These are phyloP conservation scores for Calocybe cyanea DNA, from an alignment of 768 basidiomycete genomes.

Conservation along the genomic window DNA sequence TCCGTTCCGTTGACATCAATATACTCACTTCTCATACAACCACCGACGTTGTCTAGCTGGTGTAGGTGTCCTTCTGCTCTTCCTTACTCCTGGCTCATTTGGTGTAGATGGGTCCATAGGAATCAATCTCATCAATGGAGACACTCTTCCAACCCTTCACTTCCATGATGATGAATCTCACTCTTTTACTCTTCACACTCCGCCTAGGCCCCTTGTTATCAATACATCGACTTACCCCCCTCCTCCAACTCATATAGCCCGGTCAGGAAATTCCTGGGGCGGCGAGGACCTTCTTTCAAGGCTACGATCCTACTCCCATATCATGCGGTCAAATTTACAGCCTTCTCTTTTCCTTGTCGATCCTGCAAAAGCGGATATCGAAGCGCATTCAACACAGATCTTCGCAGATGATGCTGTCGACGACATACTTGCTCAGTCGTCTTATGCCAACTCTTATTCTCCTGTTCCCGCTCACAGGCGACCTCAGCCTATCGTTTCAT, in stretches of 20 bases:
- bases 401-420: conserved; percentile 88
- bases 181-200: conserved; percentile 59
- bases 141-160: conserved; percentile 84
- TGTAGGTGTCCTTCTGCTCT: conserved; percentile 38
- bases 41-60: conserved; percentile 83
- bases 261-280: conserved; percentile 65
- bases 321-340: conserved; percentile 84
- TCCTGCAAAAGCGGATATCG: conserved; percentile 89
- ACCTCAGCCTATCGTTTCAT: conserved; percentile 55
- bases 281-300: conserved; percentile 83
- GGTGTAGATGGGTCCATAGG: conserved; percentile 78
- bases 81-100: conserved; percentile 2
- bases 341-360: conserved; percentile 87
- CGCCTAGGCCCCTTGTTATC: conserved; percentile 28
- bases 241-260: conserved; percentile 43
- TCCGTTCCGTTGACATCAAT: conserved; percentile 89
- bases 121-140: conserved; percentile 83
- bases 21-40: conserved; percentile 84
- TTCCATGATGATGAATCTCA: conserved; percentile 97
- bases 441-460: conserved; percentile 72
- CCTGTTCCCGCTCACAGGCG: conserved; percentile 82
- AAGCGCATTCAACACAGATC: conserved; percentile 80
- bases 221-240: conserved; percentile 61
- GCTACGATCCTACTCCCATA: conserved; percentile 70
- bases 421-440: conserved; percentile 78